Base-by-base conservation (phyloP, 2,329 filamentous ascomycete genomes). In the Lojkania enalia region DNA sequence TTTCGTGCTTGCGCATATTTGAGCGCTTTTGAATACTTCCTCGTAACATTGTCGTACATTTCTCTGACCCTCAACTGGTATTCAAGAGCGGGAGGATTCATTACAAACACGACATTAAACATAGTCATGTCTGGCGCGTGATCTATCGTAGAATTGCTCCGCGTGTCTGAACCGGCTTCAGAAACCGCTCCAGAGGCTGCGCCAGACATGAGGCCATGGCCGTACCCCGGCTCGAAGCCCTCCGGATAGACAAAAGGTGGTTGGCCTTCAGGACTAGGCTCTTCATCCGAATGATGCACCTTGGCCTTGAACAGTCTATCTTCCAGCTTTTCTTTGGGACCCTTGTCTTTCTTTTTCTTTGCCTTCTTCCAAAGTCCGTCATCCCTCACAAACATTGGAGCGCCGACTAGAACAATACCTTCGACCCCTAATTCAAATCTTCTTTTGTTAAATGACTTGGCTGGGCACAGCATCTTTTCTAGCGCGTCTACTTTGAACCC, bases 61-160 rank as follows among this genome's bases (percentile, higher is more conserved):
- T 95, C 88, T 32, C 86, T 81, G 35, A 95, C 75, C 11, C 81
- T 75, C 61, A 75, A 77, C 44, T 88, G 87, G 54, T 87, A 84
- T 63, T 96, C 88, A 44, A 91, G 77, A 40, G 85, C 83, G 38
- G 85, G 86, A 2, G 90, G 88, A 55, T 89, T 87, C 53, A 96
- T 75, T 39, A 96, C 88, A 67, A 97, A 97, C 18, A 97, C 90
- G 9, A 96, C 81, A 67, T 96, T 95, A 72, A 99, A 99, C 92
- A 97, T 97, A 51, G 86, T 90, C 88, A 97, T 91, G 64, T 88
- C 85, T 2, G 62, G 62, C n/a, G 48, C 58, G 61, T 83, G 77
- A 30, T 57, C 54, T 12, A 69, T 71, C 7, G 62, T 68, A 12
- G 64, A 69, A 61, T 70, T 66, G 20, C 63, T 68, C 38, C 62